Conservation (phyloP, 306 rosid species). For the Lagenaria siceraria region DNA sequence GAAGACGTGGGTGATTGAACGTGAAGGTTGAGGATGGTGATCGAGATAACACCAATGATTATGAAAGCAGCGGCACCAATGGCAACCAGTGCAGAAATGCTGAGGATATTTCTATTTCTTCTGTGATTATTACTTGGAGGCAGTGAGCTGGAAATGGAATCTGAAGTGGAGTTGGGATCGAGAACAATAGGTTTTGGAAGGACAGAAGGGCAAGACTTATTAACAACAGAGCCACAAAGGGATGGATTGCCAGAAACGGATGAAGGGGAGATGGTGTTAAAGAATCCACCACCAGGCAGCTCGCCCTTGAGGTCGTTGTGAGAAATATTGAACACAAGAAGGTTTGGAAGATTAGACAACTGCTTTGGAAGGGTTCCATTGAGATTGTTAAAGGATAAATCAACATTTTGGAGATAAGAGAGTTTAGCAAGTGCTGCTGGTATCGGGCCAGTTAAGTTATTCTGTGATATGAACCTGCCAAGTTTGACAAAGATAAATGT, state of each 20-base stretch:
- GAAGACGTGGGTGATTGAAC: conserved; percentile 48
- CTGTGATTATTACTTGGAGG: conserved; percentile 49
- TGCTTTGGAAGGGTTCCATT: conserved; percentile 73
- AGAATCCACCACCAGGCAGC: conserved; percentile 74
- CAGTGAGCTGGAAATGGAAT: conserved; percentile 26
- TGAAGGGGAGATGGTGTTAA: conserved; percentile 70
- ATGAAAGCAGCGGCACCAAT: conserved; percentile 95
- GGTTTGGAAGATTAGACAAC: conserved; percentile 75
- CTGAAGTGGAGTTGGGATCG: conserved; percentile 73
- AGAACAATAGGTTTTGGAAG: conserved; percentile 93
- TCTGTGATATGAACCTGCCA: conserved; percentile 53
- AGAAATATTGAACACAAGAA: conserved; percentile 67
- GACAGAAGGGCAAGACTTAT: conserved; percentile 65
- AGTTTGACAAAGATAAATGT: conserved; percentile 1
- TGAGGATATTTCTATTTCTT: conserved; percentile 76
- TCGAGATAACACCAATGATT: conserved; percentile 76
- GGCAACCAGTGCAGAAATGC: conserved; percentile 92
- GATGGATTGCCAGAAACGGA: conserved; percentile 69
- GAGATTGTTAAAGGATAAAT: conserved; percentile 62
- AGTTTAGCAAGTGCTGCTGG: conserved; percentile 67
- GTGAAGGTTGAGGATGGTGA: conserved; percentile 82
- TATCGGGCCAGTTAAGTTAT: conserved; percentile 46
- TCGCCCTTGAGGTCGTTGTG: conserved; percentile 83
- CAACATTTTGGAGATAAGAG: conserved; percentile 50
- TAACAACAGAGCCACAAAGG: conserved; percentile 77